These are phyloP conservation scores for Auriscalpium microsporum DNA, from an alignment of 768 basidiomycete species.

Conservation along the genomic window DNA sequence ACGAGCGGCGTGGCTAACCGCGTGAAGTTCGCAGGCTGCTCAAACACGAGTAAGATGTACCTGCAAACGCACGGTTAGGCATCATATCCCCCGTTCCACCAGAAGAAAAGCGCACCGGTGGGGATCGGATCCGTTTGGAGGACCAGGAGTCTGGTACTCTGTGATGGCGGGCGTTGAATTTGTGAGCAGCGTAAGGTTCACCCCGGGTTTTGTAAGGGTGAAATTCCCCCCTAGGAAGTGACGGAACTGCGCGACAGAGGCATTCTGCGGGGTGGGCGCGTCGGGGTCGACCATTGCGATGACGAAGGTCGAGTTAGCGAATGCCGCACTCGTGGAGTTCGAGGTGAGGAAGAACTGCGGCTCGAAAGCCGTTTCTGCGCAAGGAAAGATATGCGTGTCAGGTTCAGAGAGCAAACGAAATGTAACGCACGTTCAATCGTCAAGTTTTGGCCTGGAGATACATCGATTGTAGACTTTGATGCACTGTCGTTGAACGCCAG, in stretches of 20 bases:
- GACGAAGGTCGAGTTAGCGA: neutral
- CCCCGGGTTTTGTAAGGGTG: neutral
- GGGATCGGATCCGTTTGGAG: neutral
- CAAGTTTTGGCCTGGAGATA: neutral
- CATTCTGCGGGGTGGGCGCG: constrained; percentile 1
- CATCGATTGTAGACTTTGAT: neutral
- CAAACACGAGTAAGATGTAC: neutral
- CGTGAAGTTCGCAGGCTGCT: neutral
- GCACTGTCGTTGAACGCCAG: neutral
- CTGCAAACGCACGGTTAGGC: neutral
- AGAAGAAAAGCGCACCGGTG: neutral
- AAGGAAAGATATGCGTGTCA: neutral
- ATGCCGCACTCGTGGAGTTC: neutral
- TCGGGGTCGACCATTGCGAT: constrained; percentile 1
- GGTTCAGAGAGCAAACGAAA: neutral
- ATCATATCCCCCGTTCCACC: too few species aligned
- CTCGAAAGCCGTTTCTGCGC: neutral
- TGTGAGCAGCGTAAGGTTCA: neutral
- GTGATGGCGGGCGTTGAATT: neutral
- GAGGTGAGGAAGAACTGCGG: constrained; percentile 1
- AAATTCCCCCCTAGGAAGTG: neutral
- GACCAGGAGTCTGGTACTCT: neutral
- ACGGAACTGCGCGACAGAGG: neutral
- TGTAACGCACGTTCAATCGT: neutral
- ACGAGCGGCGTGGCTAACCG: neutral